Base-by-base conservation (phyloP, 345 rosid genomes). In the Brassica nigra region DNA sequence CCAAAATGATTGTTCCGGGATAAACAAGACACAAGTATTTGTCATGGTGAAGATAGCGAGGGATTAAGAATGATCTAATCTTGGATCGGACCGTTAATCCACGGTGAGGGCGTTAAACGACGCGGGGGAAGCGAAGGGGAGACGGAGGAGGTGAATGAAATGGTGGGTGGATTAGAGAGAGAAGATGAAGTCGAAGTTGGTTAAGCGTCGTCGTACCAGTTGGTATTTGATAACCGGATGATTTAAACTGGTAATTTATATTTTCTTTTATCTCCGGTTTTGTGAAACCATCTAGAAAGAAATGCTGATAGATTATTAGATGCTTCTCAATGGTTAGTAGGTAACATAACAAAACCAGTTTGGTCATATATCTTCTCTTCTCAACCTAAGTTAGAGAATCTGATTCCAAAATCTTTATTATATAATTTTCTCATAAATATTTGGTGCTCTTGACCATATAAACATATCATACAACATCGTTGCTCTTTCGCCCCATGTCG, bases 371-470 rank as follows among this genome's bases (percentile, higher is more conserved):
- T 70, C 80, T 71, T 81, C 65, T 66, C 70, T 66, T 37, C 68
- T 71, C 73, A 44, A 44, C 73, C 29, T 47, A 71, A 71, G 83
- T 66, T 64, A 66, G 27, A 71, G 83, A 76, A 76, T 81, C 84
- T 44, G 84, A 81, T 81, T 76, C 84, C 58, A 44, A 55, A 62
- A 64, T 3, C 66, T 49, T 49, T 59, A 59, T 11, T 54, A 6
- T 54, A 54, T n/a, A 49, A 5, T n/a, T 49, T 49, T 49, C n/a
- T 1, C 57, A 49, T n/a, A 49, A n/a, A 42, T 15, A 28, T 63
- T 71, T 23, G 27, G 27, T 23, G 27, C 9, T 71, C 36, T 70
- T 69, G 4, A 18, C 30, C 16, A 29, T 36, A 29, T 36, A 54
- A 54, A 39, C 52, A 65, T 55, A 65, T 30, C 42, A 69, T 27